These are phyloP conservation scores for Gardenia jasminoides DNA, from an alignment of 257 asterid species.

Conservation along the genomic window DNA sequence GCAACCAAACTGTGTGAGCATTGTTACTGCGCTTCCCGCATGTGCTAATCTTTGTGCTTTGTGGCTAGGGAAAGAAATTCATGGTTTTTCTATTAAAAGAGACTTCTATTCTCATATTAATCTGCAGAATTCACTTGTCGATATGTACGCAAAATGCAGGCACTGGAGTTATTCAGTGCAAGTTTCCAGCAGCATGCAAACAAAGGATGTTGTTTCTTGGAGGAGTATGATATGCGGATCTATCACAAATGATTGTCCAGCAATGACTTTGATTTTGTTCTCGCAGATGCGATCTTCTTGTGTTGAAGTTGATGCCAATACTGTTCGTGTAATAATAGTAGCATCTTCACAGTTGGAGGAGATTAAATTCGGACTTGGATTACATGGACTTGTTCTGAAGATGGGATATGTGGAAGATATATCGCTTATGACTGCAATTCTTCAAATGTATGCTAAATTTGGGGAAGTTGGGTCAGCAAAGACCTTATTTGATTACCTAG, in stretches of 20 bases:
- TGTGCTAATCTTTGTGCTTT: slow-evolving; percentile 57
- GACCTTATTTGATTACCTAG: slow-evolving; percentile 48
- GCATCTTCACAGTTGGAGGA: slow-evolving; percentile 45
- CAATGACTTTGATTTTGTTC: slow-evolving; percentile 45
- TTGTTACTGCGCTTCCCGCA: slow-evolving; percentile 61
- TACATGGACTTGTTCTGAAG: slow-evolving; percentile 56
- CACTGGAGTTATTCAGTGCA: slow-evolving; percentile 39
- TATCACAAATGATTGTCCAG: slow-evolving; percentile 40
- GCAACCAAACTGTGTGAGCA: slow-evolving; percentile 56
- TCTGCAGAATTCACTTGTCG: slow-evolving; percentile 53
- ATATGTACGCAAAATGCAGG: slow-evolving; percentile 70
- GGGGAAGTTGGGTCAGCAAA: slow-evolving; percentile 50
- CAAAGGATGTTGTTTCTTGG: slow-evolving; percentile 76
- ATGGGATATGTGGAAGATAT: slow-evolving; percentile 41
- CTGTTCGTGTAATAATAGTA: slow-evolving; percentile 44
- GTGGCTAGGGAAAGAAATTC: slow-evolving; percentile 62
- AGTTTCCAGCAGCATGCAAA: slow-evolving; percentile 46
- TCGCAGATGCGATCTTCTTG: slow-evolving; percentile 39
- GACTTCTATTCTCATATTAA: slow-evolving; percentile 25
- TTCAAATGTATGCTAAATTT: slow-evolving; percentile 57
- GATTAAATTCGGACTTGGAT: slow-evolving; percentile 35
- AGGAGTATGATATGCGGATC: slow-evolving; percentile 61
- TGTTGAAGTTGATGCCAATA: slow-evolving; percentile 48
- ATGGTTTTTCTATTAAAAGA: slow-evolving; percentile 55
- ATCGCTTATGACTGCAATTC: slow-evolving; percentile 57